Base-by-base conservation (phyloP, 306 rosid genomes). In the Crotalaria pallida region DNA sequence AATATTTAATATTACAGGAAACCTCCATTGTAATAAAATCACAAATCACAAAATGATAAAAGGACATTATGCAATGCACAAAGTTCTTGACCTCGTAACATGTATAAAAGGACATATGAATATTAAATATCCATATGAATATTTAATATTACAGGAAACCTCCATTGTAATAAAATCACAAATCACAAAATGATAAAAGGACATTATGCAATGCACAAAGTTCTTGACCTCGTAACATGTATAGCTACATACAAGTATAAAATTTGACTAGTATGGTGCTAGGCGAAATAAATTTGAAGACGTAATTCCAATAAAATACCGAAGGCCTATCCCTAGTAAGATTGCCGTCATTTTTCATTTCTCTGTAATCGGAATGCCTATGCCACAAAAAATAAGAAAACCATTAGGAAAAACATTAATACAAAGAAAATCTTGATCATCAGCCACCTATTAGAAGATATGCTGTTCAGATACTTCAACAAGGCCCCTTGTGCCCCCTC, bases 341-440 rank as follows among this genome's bases (percentile, higher is more conserved):
- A 75, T n/a, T 60, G 59, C 18, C 70, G 17, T 40, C 56, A 63
- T 60, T 71, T 84, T 75, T 75, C 78, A 53, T 68, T 72, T 76
- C 56, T 69, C 47, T 76, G 61, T 75, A 49, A 69, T 66, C 45
- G 52, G 49, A 63, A 76, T 43, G 78, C 70, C 82, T 86, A 95
- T 26, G 99, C 99, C 88, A 95, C 97, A 86, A 91, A 95, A 82
- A 95, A 95, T 86, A 95, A 86, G 91, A 95, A 95, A 80, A 95
- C 85, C 96, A 82, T 91, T 19, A 95, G 97, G 84, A 91, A 89
- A 89, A 95, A 88, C 70, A 91, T 89, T 53, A 95, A 70, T 74
- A 95, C 92, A 86, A 95, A 95, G 96, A 95, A 95, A 80, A 95
- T 95, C 88, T 95, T 95, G 88, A 95, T 95, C 99, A 91, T 95